Percentiles rank a stretch among this genome's conserved stretches.
Evolutionary conservation across 2,329 filamentous ascomycete genomes (phyloP).

Genomic region (Venturia pyrina): DNA sequence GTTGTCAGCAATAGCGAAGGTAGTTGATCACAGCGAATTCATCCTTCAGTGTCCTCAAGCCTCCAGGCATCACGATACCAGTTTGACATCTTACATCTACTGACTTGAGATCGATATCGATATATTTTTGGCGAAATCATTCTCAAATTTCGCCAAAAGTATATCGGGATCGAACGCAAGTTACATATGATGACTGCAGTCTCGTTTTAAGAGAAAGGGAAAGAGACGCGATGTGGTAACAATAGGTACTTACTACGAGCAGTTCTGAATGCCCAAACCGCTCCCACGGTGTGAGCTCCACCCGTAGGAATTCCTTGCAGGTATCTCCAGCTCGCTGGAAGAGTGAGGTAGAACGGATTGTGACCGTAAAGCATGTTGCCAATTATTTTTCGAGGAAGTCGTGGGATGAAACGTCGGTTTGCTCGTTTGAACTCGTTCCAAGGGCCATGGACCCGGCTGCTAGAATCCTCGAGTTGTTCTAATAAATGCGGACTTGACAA

Average conservation of each 20-base stretch:
- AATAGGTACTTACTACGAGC: background rate
- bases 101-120: too few species aligned
- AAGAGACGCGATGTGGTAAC: too few species aligned
- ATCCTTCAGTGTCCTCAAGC: too few species aligned
- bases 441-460: background rate
- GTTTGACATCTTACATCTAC: too few species aligned
- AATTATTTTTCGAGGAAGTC: background rate
- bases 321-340: background rate
- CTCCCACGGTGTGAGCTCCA: background rate
- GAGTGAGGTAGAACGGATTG: background rate
- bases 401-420: background rate
- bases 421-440: background rate
- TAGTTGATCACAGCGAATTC: too few species aligned
- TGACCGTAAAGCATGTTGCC: background rate
- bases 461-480: background rate
- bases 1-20: too few species aligned
- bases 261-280: background rate
- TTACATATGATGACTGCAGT: too few species aligned
- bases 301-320: background rate
- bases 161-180: too few species aligned
- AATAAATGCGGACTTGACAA: constrained; percentile 14
- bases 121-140: too few species aligned
- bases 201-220: too few species aligned
- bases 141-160: too few species aligned
- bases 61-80: too few species aligned